A percentile compares a stretch with the other conserved stretches of the same genome.
Evolutionary conservation across 352 stramenopile genomes (phyloP).

Genomic region (Globisporangium uncinulatum): DNA sequence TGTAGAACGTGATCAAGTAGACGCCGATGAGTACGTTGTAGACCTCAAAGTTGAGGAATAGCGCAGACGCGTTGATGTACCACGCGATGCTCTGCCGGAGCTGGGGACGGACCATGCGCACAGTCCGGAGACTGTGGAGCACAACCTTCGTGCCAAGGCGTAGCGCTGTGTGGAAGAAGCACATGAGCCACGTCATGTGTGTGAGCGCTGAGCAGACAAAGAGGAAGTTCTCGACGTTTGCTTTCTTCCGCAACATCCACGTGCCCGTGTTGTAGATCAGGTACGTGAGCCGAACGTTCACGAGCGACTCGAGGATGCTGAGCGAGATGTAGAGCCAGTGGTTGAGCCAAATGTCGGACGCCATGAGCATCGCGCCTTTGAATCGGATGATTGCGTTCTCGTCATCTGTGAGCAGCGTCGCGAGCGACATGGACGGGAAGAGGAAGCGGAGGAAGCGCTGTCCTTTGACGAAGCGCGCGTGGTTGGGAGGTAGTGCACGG

Average conservation of each 20-base stretch:
- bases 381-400: constrained; percentile 33
- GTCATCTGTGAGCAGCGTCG: constrained; percentile 24
- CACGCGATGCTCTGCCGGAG: constrained; percentile 18
- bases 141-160: constrained; percentile 24
- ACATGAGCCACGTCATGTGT: constrained; percentile 57
- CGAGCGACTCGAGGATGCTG: constrained; percentile 40
- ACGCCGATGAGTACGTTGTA: constrained; percentile 18
- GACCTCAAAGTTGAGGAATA: constrained; percentile 46
- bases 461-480: constrained; percentile 23
- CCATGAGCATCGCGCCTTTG: constrained; percentile 46
- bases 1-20: constrained; percentile 22
- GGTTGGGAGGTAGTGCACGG: constrained; percentile 35
- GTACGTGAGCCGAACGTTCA: constrained; percentile 40
- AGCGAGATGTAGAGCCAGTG: constrained; percentile 61
- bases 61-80: constrained; percentile 20
- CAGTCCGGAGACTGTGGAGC: constrained; percentile 77
- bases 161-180: constrained; percentile 30
- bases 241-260: constrained; percentile 44
- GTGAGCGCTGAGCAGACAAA: constrained; percentile 47
- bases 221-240: constrained; percentile 45
- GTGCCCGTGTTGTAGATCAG: constrained; percentile 35
- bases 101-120: constrained; percentile 30
- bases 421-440: constrained; percentile 37
- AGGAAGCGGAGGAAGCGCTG: constrained; percentile 27
- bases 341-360: constrained; percentile 60